Base-by-base conservation (phyloP, 129 eudicot genomes). In the Artemisia tridentata region DNA sequence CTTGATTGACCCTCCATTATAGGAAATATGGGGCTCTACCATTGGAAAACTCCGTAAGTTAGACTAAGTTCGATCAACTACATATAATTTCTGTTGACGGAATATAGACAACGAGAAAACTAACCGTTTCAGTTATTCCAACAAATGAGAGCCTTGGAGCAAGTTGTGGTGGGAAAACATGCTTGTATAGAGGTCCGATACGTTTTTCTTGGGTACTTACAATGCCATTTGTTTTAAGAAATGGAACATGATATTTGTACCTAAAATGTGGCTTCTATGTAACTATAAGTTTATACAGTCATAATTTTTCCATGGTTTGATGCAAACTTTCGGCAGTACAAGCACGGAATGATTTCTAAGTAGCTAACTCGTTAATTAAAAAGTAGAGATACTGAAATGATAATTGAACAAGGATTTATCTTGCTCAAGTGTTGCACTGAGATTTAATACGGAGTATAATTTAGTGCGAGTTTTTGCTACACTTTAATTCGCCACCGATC, bases 101-200 rank as follows among this genome's bases (percentile, higher is more conserved):
- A 29, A 48, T 14, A 50, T n/a, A 52, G 58, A 16, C 0, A 23
- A 46, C 0, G 4, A 18, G 2, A 3, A 61, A 54, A 71, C 82
- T 76, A 52, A 78, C 88, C 83, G 10, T n/a, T 49, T 63, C 61
- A 3, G 82, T 74, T 47, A 87, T 46, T 58, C 86, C 90, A 10
- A 82, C 66, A 43, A 84, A 88, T 3, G 87, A 87, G 78, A 87
- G 95, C 1, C 52, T 46, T 27, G 95, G 95, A 71, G 84, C 85
- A 49, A 82, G 82, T 46, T 63, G 48, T 65, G 95, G 95, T 15
- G 95, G 45, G 3, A 61, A 61, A 25, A 29, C 66, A 61, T 29
- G 66, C 34, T 61, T 61, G 66, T 61, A 61, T 5, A 61, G 47
- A 61, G 46, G 66, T 61, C 46, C 17, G 5, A 31, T 62, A 7